These are phyloP conservation scores for Artemisia annua DNA, from an alignment of 129 eudicot species.

Conservation along the genomic window DNA sequence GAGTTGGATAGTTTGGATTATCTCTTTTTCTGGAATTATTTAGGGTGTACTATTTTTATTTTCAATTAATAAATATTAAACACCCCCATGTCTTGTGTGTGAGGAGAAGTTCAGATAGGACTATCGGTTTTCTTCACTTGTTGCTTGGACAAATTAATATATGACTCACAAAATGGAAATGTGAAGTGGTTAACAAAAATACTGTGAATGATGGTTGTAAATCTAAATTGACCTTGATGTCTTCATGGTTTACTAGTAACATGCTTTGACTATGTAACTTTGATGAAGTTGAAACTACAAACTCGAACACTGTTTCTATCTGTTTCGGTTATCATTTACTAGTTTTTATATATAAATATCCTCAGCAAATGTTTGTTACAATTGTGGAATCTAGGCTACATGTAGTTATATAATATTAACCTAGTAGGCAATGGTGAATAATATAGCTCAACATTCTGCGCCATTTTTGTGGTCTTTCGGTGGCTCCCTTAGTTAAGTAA, in stretches of 20 bases:
- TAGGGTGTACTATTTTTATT: too few relatives aligned
- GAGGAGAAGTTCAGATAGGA: slow-evolving; percentile 11
- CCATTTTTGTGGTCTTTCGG: slow-evolving; percentile 4
- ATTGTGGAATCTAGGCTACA: background rate
- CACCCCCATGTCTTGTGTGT: background rate
- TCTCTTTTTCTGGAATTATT: too few relatives aligned
- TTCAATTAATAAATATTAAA: too few relatives aligned
- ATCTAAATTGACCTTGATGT: background rate
- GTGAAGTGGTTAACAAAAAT: background rate
- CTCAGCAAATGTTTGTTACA: background rate
- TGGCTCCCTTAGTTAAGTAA: background rate
- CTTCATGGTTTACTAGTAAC: background rate
- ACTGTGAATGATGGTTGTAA: background rate
- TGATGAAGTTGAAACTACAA: background rate
- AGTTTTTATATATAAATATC: background rate
- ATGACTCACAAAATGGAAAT: background rate
- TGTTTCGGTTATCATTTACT: background rate
- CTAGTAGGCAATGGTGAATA: slow-evolving; percentile 10
- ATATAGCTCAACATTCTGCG: background rate
- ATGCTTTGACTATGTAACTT: background rate
- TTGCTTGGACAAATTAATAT: slow-evolving; percentile 9
- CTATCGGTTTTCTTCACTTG: background rate
- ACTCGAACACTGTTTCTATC: background rate
- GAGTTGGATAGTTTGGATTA: background rate
- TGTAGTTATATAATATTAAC: background rate